Evolutionary conservation across 345 rosid species (phyloP).

Genomic region (Bruguiera parviflora): DNA sequence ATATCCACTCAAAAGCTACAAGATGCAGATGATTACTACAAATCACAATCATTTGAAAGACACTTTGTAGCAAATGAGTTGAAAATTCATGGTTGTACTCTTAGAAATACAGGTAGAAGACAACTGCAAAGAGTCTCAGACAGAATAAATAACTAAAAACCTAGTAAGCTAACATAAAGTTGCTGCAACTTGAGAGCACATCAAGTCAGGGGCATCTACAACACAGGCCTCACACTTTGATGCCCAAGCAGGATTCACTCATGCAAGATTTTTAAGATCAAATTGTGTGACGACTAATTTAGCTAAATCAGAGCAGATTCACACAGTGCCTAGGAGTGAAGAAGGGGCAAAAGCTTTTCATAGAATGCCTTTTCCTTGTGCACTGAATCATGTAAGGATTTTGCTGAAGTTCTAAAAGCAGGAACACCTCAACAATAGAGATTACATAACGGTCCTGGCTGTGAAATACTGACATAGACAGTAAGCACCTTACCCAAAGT

Average conservation of each 20-base stretch:
- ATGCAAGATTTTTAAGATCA: not conserved
- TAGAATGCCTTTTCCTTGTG: too few species aligned
- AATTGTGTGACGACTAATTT: not conserved
- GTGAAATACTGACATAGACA: not conserved
- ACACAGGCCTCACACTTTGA: too few species aligned
- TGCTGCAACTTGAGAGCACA: too few species aligned
- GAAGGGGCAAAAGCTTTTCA: too few species aligned
- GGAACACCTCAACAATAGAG: not conserved
- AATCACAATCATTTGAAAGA: conserved; percentile 2
- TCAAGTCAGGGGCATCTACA: too few species aligned
- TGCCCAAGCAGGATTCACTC: too few species aligned
- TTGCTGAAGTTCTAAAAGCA: not conserved
- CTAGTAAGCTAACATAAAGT: too few species aligned
- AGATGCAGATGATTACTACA: not conserved
- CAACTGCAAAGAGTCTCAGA: too few species aligned
- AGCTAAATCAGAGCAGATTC: not conserved
- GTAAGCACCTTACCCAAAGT: not conserved
- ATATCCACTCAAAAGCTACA: not conserved
- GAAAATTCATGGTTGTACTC: not conserved
- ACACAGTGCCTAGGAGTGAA: too few species aligned
- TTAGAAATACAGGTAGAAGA: too few species aligned
- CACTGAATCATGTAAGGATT: too few species aligned
- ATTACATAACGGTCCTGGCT: not conserved
- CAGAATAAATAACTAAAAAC: too few species aligned
- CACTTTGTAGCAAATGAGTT: not conserved